Base-by-base conservation (phyloP, 768 basidiomycete species). In the Pluteus cervinus region DNA sequence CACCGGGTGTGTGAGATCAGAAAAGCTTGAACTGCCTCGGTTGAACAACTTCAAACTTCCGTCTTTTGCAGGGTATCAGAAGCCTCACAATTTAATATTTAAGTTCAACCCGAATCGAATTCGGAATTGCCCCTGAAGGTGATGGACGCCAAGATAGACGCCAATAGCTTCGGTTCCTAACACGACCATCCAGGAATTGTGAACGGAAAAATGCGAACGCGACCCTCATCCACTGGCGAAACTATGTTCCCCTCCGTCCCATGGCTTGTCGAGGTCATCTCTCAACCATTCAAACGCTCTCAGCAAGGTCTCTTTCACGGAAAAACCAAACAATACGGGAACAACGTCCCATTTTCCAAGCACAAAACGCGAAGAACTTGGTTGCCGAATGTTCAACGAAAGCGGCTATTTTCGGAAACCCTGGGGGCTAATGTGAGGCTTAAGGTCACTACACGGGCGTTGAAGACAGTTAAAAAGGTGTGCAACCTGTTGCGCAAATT, bases 271-370 rank as follows among this genome's bases (percentile, higher is more conserved):
- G 58, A 64, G 30, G 52, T 57, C 39, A 53, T 77, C 45, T 73
- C 84, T 20, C 71, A 75, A 43, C 81, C 85, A 6, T 88, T 89
- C 65, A 91, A 89, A 55, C 81, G 86, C 29, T 64, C 85, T 2
- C 79, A 89, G 48, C 63, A 76, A 3, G 89, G 88, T 38, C 78
- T 93, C 2, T 91, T 85, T 53, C 86, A 89, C 38, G 88, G 88
- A 11, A 83, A 80, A 55, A 75, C 65, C 38, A 86, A 80, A 49
- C 81, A 79, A 50, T 78, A 78, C 47, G 90, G 90, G 17, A 91
- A 92, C 68, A 91, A 82, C 53, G 87, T 92, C 33, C 88, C 90
- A 0, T 83, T 88, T 58, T 91, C 89, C 16, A 81, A 82, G 55
- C 75, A 83, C 56, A 92, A 91, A 65, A 91, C 91, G 17, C 80